Percentiles rank a stretch among this genome's conserved stretches.
Conservation (phyloP, 1,284 basidiomycete genomes). For the Rhodotorula sp. region DNA sequence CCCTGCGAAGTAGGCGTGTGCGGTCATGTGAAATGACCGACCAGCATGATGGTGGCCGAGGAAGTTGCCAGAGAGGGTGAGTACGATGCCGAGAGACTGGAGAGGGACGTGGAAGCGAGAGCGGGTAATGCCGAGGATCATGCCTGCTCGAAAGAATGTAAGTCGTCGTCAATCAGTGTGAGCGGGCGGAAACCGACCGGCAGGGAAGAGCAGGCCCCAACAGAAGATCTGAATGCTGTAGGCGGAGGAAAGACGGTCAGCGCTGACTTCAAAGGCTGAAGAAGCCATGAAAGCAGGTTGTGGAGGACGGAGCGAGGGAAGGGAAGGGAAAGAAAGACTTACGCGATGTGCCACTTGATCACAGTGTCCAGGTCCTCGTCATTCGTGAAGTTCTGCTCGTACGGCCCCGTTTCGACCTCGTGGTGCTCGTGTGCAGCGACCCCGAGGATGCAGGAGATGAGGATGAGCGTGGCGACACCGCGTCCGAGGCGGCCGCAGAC, state of each 20-base stretch:
- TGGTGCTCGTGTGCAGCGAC: slow-evolving; percentile 29
- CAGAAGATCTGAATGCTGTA: slow-evolving; percentile 28
- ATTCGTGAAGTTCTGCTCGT: slow-evolving; percentile 37
- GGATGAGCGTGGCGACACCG: neutral
- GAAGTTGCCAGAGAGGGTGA: slow-evolving; percentile 35
- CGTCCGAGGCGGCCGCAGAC: neutral
- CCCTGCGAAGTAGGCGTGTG: slow-evolving; percentile 36
- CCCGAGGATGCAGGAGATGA: neutral
- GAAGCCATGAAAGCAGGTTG: neutral
- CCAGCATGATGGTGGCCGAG: slow-evolving; percentile 41
- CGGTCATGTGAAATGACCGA: slow-evolving; percentile 40
- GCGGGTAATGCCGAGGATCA: slow-evolving; percentile 41
- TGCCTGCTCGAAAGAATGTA: slow-evolving; percentile 19
- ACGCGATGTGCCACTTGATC: slow-evolving; percentile 38
- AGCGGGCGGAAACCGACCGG: too few relatives aligned
- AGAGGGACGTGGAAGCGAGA: slow-evolving; percentile 40
- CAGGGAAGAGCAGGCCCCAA: slow-evolving; percentile 42
- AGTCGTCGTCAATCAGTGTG: too few relatives aligned
- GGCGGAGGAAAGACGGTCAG: neutral
- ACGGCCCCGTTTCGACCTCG: slow-evolving; percentile 27
- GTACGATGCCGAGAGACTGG: slow-evolving; percentile 31
- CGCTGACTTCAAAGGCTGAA: too few relatives aligned
- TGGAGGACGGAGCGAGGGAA: neutral
- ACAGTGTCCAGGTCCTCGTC: slow-evolving; percentile 36
- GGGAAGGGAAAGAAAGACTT: neutral